Evolutionary conservation across 2,329 filamentous ascomycete species (phyloP), one percentile per base, ranked within the genome.

Genomic region (Apiospora rasikravindrae): DNA sequence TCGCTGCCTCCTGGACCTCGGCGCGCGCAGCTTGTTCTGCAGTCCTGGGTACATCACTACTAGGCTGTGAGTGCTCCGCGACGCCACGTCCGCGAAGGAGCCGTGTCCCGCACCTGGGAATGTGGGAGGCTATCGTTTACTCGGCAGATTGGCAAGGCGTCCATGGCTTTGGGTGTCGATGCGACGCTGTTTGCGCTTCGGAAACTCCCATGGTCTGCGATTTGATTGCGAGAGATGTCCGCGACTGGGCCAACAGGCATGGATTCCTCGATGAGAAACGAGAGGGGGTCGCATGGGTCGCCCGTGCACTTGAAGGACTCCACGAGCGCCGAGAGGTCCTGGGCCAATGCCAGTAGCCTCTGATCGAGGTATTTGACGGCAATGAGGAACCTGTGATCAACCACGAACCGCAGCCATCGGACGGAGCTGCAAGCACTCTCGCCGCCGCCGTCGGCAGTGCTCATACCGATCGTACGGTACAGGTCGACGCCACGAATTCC

Each of bases 71-170:
- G 67, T 26, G 26, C 72, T 72, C 74, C 72, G 74, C 3, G 73
- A 70, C 8, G 73, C 72, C 71, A 71, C 71, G 19, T 73, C 73
- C 16, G 72, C 72, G 19, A 71, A 73, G 26, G 74, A 73, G 37
- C 74, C 74, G 19, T 73, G 71, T 0, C 73, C 73, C 6, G 74
- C 73, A n/a, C 69, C 73, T 72, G 73, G 72, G 42, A 73, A 75
- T 49, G 72, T 66, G 2, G 74, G 71, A 10, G 73, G 29, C 47
- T 75, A n/a, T n/a, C n/a, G 74, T 5, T 71, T 71, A 4, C 13
- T 73, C 42, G 2, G 73, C n/a, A 8, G 26, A 13, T 13, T n/a
- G n/a, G n/a, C n/a, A n/a, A n/a, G n/a, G n/a, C n/a, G n/a, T n/a
- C n/a, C n/a, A n/a, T n/a, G n/a, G n/a, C n/a, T n/a, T n/a, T n/a